Evolutionary conservation across 495 filamentous ascomycete species (phyloP).

Genomic region (Podospora didyma): DNA sequence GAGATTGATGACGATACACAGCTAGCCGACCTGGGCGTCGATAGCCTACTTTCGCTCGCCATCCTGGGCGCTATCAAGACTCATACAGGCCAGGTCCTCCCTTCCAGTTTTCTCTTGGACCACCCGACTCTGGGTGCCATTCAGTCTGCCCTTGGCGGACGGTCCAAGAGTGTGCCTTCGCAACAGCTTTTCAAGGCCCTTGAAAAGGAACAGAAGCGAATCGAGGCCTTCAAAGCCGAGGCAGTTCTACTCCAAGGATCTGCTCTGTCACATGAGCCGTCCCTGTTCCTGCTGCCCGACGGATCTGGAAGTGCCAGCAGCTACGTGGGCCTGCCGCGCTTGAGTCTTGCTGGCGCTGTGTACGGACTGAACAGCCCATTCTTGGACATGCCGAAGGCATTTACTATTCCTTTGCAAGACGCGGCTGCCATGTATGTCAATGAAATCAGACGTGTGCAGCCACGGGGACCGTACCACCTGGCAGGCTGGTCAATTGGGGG

Average conservation of each 20-base stretch:
- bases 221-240: slow-evolving; percentile 47
- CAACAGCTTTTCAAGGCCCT: slow-evolving; percentile 11
- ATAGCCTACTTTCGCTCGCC: slow-evolving; percentile 42
- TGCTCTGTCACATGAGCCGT: slow-evolving; percentile 32
- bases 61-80: slow-evolving; percentile 39
- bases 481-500: slow-evolving; percentile 76
- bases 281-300: slow-evolving; percentile 60
- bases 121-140: slow-evolving; percentile 23
- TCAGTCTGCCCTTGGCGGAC: slow-evolving; percentile 14
- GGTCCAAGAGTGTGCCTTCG: slow-evolving; percentile 20
- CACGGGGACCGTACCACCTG: slow-evolving; percentile 54
- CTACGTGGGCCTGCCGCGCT: slow-evolving; percentile 38
- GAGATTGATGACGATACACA: slow-evolving; percentile 41
- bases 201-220: slow-evolving; percentile 1
- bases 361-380: slow-evolving; percentile 54
- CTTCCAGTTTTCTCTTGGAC: slow-evolving; percentile 27
- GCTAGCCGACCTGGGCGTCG: slow-evolving; percentile 43
- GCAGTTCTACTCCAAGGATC: slow-evolving; percentile 55
- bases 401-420: slow-evolving; percentile 34
- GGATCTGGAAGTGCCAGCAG: slow-evolving; percentile 57
- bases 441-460: slow-evolving; percentile 50
- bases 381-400: slow-evolving; percentile 32
- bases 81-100: slow-evolving; percentile 29
- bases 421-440: slow-evolving; percentile 36
- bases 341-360: slow-evolving; percentile 32